phyloP scores from a whole-genome alignment of 2,329 filamentous ascomycete species.

The Furcasterigmium sp. region DNA sequence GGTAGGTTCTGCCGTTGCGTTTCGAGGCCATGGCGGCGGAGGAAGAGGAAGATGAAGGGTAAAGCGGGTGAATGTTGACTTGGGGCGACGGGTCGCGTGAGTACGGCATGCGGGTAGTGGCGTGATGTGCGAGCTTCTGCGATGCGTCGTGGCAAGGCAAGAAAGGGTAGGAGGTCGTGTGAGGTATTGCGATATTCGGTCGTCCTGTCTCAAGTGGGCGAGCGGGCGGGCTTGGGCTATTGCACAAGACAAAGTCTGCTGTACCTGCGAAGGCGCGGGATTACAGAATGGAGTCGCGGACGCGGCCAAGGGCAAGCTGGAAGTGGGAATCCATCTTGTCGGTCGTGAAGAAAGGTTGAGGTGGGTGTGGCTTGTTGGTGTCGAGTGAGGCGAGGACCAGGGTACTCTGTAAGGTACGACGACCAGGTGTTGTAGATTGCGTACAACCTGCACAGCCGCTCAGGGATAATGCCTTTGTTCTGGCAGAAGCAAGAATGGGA shows the following conservation, averaged over 20 bases:
- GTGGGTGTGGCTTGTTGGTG: neutral
- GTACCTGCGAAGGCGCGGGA: neutral
- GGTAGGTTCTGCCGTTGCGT: conserved; percentile 10
- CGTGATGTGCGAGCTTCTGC: neutral
- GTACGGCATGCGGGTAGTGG: neutral
- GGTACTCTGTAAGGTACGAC: neutral
- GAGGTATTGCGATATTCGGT: neutral
- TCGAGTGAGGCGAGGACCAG: neutral
- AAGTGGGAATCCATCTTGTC: neutral
- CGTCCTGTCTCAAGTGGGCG: neutral
- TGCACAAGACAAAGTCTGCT: neutral
- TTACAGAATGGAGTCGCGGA: neutral
- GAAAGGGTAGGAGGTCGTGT: neutral
- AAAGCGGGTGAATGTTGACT: no score
- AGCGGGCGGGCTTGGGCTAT: neutral
- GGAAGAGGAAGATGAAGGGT: neutral
- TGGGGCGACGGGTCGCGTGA: neutral
- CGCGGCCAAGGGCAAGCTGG: neutral
- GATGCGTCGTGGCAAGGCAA: neutral
- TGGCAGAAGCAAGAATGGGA: neutral
- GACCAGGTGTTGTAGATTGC: neutral
- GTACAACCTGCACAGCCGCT: neutral
- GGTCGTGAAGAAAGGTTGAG: neutral
- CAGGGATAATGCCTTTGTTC: neutral
- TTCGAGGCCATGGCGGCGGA: conserved; percentile 10